Conservation (phyloP, 1,139 yeast genomes). For the Blastobotrys proliferans region DNA sequence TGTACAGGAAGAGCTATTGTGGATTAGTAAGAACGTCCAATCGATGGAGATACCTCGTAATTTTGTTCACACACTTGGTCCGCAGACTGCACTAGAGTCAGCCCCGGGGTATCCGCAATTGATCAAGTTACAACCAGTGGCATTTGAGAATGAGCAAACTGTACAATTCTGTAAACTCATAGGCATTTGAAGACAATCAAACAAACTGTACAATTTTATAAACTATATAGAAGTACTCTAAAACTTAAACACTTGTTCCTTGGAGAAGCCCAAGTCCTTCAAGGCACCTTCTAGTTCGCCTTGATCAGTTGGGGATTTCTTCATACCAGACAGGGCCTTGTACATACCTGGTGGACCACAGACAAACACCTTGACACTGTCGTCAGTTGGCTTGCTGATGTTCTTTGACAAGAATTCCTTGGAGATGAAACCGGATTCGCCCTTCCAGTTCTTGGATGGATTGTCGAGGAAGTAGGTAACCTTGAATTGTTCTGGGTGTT, state of each 20-base stretch:
- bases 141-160: too few relatives aligned
- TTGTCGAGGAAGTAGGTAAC: constrained; percentile 79
- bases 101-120: too few relatives aligned
- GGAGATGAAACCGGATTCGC: constrained; percentile 64
- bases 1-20: not conserved
- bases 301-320: constrained; percentile 85
- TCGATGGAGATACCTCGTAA: too few relatives aligned
- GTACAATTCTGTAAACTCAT: too few relatives aligned
- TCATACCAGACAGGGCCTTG: constrained; percentile 80
- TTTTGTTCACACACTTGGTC: too few relatives aligned
- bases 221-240: too few relatives aligned
- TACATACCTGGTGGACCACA: constrained; percentile 91
- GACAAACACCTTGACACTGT: constrained; percentile 66
- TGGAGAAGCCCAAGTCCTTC: constrained; percentile 81
- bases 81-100: too few relatives aligned
- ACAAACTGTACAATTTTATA: too few relatives aligned
- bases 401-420: constrained; percentile 58
- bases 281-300: constrained; percentile 90
- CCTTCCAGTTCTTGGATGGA: constrained; percentile 49
- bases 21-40: too few relatives aligned
- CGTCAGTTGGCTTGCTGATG: constrained; percentile 54
- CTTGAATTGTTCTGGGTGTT: constrained; percentile 70
- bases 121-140: too few relatives aligned
- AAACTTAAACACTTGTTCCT: constrained; percentile 87
- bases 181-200: too few relatives aligned